Evolutionary conservation across 2,329 filamentous ascomycete species (phyloP), one percentile per base, ranked within the genome.

Genomic region (Metarhizium brunneum): DNA sequence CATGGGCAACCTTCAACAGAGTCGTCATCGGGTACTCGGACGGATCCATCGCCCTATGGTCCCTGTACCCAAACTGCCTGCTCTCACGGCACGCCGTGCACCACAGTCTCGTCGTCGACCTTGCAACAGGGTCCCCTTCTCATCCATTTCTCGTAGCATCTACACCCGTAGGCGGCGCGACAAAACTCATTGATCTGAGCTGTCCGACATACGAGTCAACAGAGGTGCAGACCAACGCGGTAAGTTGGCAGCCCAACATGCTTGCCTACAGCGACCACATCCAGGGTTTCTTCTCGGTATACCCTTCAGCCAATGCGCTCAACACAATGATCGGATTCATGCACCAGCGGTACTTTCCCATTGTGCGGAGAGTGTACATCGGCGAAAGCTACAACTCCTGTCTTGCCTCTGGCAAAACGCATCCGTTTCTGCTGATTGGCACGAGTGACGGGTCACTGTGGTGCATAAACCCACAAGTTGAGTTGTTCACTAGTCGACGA

Each of bases 31-130:
- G 79, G 51, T 80, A 83, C 62, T 75, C 73, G 0, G 81, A 84
- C 57, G 81, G 81, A 36, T 80, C 77, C 20, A 69, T 84, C 40
- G 73, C 73, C 20, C 68, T 83, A 11, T 84, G 81, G 81, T 83
- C 80, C 11, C 62, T 84, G 47, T 70, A 71, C 43, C 81, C 81
- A 1, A 68, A 65, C 48, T 66, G 70, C 30, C 67, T 82, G 52
- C 69, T 84, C 32, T 75, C 76, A 47, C 75, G 81, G 2, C 74
- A 80, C 51, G 72, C 76, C 4, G 70, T 78, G n/a, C 81, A 84
- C 61, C 74, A 76, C 57, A 80, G 74, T 51, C 68, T 74, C 54
- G 71, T 84, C 4, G 71, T 83, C 57, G 79, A 83, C 60, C 73
- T 84, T 36, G 73, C 73, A 56, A 78, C 79, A 0, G 79, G 74